A percentile compares a stretch with the other conserved stretches of the same genome.
Evolutionary conservation across 164 flowering plant species (phyloP).

Genomic region (Echeveria elegans): DNA sequence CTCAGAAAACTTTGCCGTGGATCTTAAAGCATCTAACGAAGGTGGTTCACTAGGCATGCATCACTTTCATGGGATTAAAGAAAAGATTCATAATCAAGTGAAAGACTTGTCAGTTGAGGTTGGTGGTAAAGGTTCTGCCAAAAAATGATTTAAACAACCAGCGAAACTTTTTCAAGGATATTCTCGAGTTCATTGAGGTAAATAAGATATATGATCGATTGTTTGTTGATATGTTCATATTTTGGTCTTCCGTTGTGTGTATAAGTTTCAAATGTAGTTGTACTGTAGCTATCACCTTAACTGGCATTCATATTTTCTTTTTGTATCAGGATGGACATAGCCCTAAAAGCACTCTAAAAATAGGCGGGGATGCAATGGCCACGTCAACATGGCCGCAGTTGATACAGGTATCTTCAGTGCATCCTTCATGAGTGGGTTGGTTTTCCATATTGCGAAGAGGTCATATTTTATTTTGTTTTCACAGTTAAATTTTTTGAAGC

Average conservation of each 20-base stretch:
- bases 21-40: constrained; percentile 27
- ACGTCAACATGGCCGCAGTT: constrained; percentile 61
- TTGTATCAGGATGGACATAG: constrained; percentile 46
- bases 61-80: constrained; percentile 49
- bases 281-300: background rate
- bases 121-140: constrained; percentile 75
- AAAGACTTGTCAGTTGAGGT: constrained; percentile 69
- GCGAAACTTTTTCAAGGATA: constrained; percentile 58
- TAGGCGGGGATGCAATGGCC: constrained; percentile 51
- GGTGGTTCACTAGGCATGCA: constrained; percentile 21
- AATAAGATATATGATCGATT: background rate
- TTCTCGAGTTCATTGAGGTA: constrained; percentile 77
- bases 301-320: background rate
- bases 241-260: background rate
- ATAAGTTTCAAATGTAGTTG: background rate
- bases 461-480: constrained; percentile 5
- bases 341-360: constrained; percentile 59
- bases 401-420: constrained; percentile 46
- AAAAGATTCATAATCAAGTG: constrained; percentile 62
- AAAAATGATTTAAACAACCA: constrained; percentile 81
- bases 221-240: background rate
- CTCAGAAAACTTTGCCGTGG: constrained; percentile 40
- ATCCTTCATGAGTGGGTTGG: background rate
- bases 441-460: background rate
- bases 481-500: constrained; percentile 84